Base-by-base conservation (phyloP, 2,329 filamentous ascomycete species). In the Colletotrichum musae region DNA sequence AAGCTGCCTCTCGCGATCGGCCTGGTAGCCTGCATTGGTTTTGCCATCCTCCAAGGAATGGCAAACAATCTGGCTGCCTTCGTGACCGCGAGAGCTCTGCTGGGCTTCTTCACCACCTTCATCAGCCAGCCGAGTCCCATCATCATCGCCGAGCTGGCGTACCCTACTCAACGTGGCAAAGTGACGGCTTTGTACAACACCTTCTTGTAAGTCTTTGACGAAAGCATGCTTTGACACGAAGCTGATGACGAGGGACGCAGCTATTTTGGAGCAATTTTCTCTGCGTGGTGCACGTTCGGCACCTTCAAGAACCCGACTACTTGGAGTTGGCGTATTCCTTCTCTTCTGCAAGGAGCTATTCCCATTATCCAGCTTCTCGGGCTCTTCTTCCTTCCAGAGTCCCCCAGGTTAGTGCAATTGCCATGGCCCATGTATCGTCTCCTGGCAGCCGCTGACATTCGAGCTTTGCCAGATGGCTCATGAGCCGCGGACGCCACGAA, bases 401-500 rank as follows among this genome's bases (percentile, higher is more conserved):
- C 87, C 2, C 89, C 90, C 56, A 50, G 58, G 64, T 62, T 32
- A 18, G 64, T 45, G 53, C n/a, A 45, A 15, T n/a, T 6, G 9
- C 5, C 9, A 3, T 21, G n/a, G 18, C 18, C 15, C 1, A 26
- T 10, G 45, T 18, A 4, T 18, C 9, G 45, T 21, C 7, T 43
- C 15, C 26, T 13, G 16, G 5, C 45, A 6, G 3, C 48, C 3
- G 9, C 50, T 66, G 4, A 66, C 36, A 15, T n/a, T 16, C 1
- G n/a, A 5, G 0, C 5, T 15, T 4, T 4, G 1, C 6, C 2
- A 80, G 89, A 63, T 91, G 88, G 88, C 80, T 91, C 21, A 87
- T 89, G 67, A 84, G 85, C 66, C 85, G 88, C 66, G 83, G 85
- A 67, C 84, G 86, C 32, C 78, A 83, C 10, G 85, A 88, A 6